phyloP scores from a whole-genome alignment of 2,329 filamentous ascomycete genomes.

The Sporothrix sp. region DNA sequence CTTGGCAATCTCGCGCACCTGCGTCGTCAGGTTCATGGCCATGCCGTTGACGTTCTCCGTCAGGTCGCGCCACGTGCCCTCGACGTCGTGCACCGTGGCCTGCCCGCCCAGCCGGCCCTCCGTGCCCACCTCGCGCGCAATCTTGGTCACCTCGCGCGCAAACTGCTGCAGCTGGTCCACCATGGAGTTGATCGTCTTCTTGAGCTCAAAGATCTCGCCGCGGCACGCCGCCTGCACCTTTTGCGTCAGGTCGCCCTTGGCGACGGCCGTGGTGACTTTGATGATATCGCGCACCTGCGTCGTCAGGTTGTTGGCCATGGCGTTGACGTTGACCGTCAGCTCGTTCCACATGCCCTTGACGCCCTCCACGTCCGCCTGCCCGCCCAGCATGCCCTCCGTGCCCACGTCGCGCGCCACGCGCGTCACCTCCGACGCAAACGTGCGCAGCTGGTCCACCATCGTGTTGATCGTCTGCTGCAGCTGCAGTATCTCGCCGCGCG shows the following conservation, averaged over 20 bases:
- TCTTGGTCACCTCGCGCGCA: constrained; percentile 90
- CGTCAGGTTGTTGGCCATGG: constrained; percentile 79
- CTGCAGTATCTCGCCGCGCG: constrained; percentile 72
- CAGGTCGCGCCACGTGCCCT: constrained; percentile 93
- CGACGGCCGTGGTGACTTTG: constrained; percentile 62
- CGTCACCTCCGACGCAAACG: constrained; percentile 75
- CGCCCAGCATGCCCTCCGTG: constrained; percentile 72
- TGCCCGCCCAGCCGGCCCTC: constrained; percentile 91
- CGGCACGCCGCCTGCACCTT: constrained; percentile 90
- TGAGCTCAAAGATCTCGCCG: constrained; percentile 88
- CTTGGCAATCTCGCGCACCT: constrained; percentile 94
- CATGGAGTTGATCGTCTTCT: constrained; percentile 99
- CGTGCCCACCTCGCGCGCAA: constrained; percentile 92
- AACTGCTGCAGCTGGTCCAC: constrained; percentile 96
- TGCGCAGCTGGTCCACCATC: constrained; percentile 78
- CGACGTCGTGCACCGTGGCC: constrained; percentile 89
- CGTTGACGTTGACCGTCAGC: constrained; percentile 75
- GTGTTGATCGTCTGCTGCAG: constrained; percentile 81
- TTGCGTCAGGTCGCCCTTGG: constrained; percentile 84
- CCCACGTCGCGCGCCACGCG: constrained; percentile 76
- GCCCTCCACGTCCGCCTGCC: constrained; percentile 72
- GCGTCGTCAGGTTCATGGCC: constrained; percentile 95
- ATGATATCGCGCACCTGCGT: constrained; percentile 94
- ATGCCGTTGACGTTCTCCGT: constrained; percentile 96
- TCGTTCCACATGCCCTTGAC: constrained; percentile 87